phyloP scores from a whole-genome alignment of 2,329 filamentous ascomycete genomes.

The Diaporthe ampelina region DNA sequence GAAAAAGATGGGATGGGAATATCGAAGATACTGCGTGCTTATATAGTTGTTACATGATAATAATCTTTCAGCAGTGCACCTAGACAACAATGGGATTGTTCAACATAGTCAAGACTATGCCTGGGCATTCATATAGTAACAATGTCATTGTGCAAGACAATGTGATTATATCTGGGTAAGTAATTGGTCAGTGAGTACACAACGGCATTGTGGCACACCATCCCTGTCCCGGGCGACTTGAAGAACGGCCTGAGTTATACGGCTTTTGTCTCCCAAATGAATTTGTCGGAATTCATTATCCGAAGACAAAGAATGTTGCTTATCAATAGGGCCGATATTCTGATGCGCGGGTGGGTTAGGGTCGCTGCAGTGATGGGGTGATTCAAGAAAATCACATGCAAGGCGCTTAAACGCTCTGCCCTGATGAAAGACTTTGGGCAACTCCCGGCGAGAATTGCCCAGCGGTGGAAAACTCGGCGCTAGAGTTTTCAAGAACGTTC shows the following conservation, averaged over 20 bases:
- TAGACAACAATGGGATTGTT: background rate
- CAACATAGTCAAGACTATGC: background rate
- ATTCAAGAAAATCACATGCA: conserved; percentile 15
- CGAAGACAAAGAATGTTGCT: background rate
- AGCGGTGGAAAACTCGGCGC: conserved; percentile 2
- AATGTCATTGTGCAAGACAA: background rate
- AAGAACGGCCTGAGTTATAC: rapidly evolving
- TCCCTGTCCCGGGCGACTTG: too few species aligned
- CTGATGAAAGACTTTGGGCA: background rate
- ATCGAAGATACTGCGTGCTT: background rate
- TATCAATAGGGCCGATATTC: background rate
- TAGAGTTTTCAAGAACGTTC: background rate
- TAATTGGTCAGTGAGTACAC: background rate
- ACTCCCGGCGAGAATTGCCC: conserved; percentile 12
- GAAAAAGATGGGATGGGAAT: background rate
- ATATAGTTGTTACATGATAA: background rate
- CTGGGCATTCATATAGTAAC: background rate
- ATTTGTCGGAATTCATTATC: background rate
- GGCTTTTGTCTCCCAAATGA: background rate
- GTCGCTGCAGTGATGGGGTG: background rate
- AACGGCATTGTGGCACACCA: background rate
- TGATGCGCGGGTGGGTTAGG: conserved; percentile 13
- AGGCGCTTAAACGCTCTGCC: conserved; percentile 5
- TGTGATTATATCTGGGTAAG: too few species aligned
- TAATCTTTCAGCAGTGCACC: background rate